Evolutionary conservation across 139 green algal genomes (phyloP).

Genomic region (Dunaliella primolecta): DNA sequence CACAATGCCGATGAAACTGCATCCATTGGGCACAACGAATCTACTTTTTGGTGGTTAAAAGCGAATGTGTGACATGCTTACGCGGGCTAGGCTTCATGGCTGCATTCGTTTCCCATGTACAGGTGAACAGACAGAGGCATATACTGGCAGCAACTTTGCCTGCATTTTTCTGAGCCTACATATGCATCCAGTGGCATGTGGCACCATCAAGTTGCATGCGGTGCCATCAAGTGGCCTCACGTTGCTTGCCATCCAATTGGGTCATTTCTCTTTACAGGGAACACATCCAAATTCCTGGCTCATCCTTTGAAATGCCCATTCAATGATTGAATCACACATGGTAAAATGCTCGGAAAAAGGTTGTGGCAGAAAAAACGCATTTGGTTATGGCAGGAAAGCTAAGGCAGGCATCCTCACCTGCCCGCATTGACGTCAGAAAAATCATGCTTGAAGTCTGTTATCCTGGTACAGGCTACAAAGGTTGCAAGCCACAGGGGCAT

Average conservation of each 20-base stretch:
- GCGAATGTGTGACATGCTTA: too few relatives aligned
- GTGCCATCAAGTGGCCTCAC: too few relatives aligned
- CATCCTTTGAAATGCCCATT: too few relatives aligned
- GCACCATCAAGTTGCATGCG: too few relatives aligned
- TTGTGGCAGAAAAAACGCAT: too few relatives aligned
- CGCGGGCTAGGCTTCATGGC: neutral
- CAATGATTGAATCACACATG: neutral
- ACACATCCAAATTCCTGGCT: neutral
- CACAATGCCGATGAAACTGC: neutral
- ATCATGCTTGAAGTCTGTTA: slow-evolving; percentile 13
- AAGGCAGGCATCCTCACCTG: slow-evolving; percentile 2
- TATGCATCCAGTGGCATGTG: neutral
- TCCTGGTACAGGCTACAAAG: neutral
- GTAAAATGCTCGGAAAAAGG: too few relatives aligned
- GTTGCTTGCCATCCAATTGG: too few relatives aligned
- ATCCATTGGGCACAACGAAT: neutral
- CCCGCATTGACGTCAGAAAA: slow-evolving; percentile 14
- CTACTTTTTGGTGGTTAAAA: too few relatives aligned
- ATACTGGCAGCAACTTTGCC: neutral
- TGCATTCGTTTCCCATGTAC: neutral
- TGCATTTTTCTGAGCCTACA: neutral
- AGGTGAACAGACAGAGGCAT: neutral
- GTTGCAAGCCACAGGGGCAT: slow-evolving; percentile 5
- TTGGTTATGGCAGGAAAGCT: neutral
- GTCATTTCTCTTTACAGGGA: too few relatives aligned